Conservation (phyloP, 495 filamentous ascomycete species). For the Aspergillus affinis region DNA sequence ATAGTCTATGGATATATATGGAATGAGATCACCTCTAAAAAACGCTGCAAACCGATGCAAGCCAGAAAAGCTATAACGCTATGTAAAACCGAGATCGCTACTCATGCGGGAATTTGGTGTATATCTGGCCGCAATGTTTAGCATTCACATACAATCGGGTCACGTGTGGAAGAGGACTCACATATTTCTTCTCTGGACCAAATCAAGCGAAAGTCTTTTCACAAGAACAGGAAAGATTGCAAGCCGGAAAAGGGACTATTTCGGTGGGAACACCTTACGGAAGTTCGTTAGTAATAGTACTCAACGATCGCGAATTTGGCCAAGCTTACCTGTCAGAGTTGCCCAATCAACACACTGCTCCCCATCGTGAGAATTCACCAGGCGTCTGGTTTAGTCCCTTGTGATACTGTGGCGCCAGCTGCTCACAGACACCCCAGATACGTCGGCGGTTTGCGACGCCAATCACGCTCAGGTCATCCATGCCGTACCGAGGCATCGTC, state of each 20-base stretch:
- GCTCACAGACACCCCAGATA: slow-evolving; percentile 22
- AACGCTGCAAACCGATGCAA: neutral
- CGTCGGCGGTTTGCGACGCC: slow-evolving; percentile 21
- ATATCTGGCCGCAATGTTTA: neutral
- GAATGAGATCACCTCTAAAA: neutral
- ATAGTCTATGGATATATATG: neutral
- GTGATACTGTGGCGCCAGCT: slow-evolving; percentile 11
- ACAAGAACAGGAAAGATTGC: neutral
- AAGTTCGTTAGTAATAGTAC: neutral
- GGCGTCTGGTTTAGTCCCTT: neutral
- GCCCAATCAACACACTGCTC: neutral
- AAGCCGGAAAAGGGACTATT: neutral
- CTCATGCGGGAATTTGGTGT: neutral
- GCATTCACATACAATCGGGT: neutral
- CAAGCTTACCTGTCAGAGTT: neutral
- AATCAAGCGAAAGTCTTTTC: neutral
- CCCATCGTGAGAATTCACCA: neutral
- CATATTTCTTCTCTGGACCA: neutral
- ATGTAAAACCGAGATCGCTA: neutral
- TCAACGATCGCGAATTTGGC: neutral
- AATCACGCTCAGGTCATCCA: slow-evolving; percentile 17
- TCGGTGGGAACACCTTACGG: neutral
- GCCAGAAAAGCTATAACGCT: neutral
- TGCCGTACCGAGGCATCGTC: slow-evolving; percentile 19
- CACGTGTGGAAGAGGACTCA: neutral